Conservation (phyloP, 2,329 filamentous ascomycete genomes). For the Lachnellula hyalina region DNA sequence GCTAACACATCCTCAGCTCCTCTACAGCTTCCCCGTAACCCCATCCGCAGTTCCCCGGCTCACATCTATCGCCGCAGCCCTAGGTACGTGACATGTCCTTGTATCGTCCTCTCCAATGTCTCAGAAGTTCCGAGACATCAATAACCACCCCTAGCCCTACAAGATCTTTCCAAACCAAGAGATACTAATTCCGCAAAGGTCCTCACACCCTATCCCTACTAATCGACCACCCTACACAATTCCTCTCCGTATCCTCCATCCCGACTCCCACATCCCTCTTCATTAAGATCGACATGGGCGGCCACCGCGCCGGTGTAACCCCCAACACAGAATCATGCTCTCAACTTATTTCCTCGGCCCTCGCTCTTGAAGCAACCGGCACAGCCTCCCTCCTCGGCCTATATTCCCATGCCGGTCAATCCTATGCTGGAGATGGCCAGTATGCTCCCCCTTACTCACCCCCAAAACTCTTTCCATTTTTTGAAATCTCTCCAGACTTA, state of each 20-base stretch:
- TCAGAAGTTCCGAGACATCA: too few relatives aligned
- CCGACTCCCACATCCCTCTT: slow-evolving; percentile 51
- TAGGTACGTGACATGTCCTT: slow-evolving; percentile 40
- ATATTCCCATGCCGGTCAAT: slow-evolving; percentile 70
- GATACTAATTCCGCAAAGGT: neutral
- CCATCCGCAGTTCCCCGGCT: slow-evolving; percentile 57
- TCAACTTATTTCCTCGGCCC: slow-evolving; percentile 41
- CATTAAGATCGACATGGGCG: slow-evolving; percentile 71
- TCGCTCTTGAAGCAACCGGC: slow-evolving; percentile 38
- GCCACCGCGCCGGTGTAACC: slow-evolving; percentile 62
- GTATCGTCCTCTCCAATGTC: too few relatives aligned
- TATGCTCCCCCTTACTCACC: too few relatives aligned
- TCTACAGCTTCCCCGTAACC: slow-evolving; percentile 65
- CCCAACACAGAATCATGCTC: slow-evolving; percentile 43
- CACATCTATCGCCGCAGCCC: slow-evolving; percentile 45
- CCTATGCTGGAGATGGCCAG: slow-evolving; percentile 43
- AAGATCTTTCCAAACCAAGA: too few relatives aligned
- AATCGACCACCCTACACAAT: slow-evolving; percentile 62
- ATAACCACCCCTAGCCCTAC: too few relatives aligned
- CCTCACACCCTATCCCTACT: neutral
- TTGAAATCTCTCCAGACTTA: too few relatives aligned
- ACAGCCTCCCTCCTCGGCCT: slow-evolving; percentile 51
- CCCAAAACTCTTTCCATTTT: too few relatives aligned
- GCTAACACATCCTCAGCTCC: slow-evolving; percentile 16
- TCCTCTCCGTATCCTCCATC: slow-evolving; percentile 44